Evolutionary conservation across 75 land plant species (phyloP), one percentile per base, ranked within the genome.

Genomic region (Azolla pinnata): DNA sequence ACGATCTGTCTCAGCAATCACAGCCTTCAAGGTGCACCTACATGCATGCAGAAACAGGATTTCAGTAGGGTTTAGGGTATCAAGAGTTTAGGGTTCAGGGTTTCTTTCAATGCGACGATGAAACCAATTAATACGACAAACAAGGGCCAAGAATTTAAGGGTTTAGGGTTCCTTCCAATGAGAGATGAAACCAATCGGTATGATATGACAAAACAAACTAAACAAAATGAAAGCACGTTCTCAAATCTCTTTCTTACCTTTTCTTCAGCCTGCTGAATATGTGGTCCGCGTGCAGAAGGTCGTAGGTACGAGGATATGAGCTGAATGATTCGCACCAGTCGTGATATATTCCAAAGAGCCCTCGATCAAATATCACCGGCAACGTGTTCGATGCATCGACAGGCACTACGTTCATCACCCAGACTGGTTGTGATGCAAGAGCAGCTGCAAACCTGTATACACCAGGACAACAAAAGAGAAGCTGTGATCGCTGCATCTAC

Each of bases 1-100:
- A 0, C 90, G 73, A 47, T 86, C 90, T 80, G 82, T 86, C 77
- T 86, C 88, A 40, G 75, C 84, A 7, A 85, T 5, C 72, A 49
- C 74, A 75, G 0, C 60, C 75, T 1, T 67, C 64, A 24, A 77
- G 76, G 34, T 80, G 31, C 73, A 60, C 28, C 62, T 60, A n/a
- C n/a, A n/a, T n/a, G n/a, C n/a, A n/a, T n/a, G n/a, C n/a, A n/a
- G n/a, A n/a, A n/a, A n/a, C n/a, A n/a, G n/a, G n/a, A n/a, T n/a
- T n/a, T n/a, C n/a, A n/a, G n/a, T n/a, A n/a, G n/a, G n/a, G n/a
- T n/a, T n/a, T n/a, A n/a, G n/a, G n/a, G n/a, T n/a, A n/a, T n/a
- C n/a, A n/a, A n/a, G n/a, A n/a, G n/a, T n/a, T n/a, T n/a, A n/a
- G n/a, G n/a, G n/a, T n/a, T n/a, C n/a, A n/a, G n/a, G n/a, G n/a